Base-by-base conservation (phyloP, 2,329 filamentous ascomycete species). In the Geosmithia putterillii region DNA sequence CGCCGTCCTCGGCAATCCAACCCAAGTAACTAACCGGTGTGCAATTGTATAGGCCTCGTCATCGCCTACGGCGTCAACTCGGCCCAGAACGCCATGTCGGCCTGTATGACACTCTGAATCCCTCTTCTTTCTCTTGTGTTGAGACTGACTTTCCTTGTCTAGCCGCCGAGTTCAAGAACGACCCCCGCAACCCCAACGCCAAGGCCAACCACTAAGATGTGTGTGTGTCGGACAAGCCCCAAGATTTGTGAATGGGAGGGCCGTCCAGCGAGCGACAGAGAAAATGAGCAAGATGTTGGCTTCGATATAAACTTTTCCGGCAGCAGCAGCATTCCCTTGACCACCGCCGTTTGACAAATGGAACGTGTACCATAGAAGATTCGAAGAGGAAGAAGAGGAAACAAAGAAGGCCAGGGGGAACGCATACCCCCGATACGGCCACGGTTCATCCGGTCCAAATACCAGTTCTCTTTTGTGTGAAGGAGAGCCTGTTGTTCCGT, bases 151-250 rank as follows among this genome's bases (percentile, higher is more conserved):
- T 39, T 21, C 41, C 17, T 17, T 25, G 7, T 22, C 50, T 56
- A 96, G 90, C 80, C 72, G 86, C 85, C 57, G 87, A 96, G 73
- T 95, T 78, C 79, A 94, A 89, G 81, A 94, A 95, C 74, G 90
- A 96, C 70, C 87, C 89, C 53, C 81, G 89, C 67, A 95, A 95
- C 78, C 81, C 80, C 52, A 70, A 73, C 55, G 66, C 64, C 54
- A 74, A 70, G 63, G 53, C 60, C 46, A 58, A 56, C 44, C 71
- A 75, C 60, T 75, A 73, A 60, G 18, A 18, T 36, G n/a, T 19
- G 10, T 38, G 9, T n/a, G n/a, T n/a, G n/a, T n/a, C n/a, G n/a
- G n/a, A n/a, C n/a, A n/a, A n/a, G n/a, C n/a, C n/a, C n/a, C n/a
- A n/a, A n/a, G n/a, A n/a, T n/a, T n/a, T n/a, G n/a, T n/a, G n/a